Evolutionary conservation across 129 eudicot species (phyloP), one percentile per base, ranked within the genome.

Genomic region (Calendula officinalis): DNA sequence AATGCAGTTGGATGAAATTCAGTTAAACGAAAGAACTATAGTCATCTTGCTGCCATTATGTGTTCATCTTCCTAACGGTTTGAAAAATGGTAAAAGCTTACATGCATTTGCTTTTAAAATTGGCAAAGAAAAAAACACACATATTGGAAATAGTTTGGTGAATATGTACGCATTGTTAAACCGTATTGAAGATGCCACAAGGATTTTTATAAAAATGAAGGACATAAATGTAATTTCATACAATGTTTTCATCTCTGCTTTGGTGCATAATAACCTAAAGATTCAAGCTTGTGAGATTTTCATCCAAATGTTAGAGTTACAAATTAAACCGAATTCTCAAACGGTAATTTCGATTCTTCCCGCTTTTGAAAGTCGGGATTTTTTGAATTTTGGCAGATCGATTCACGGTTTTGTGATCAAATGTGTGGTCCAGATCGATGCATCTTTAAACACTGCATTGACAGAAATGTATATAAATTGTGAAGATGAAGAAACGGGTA

Each of bases 381-480:
- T 45, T 67, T 63, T 66, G 34, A 58, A 44, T 8, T 22, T 77
- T 59, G 90, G 79, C 41, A 81, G 64, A 74, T 80, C 79, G 34
- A 40, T 84, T 35, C 90, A 84, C 63, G 83, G 77, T 39, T 84
- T 59, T 39, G 71, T 67, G 70, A 71, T 77, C 64, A 84, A 84
- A 67, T 61, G 56, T 5, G 78, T 78, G 52, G 32, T 80, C 13
- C 53, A 74, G 33, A 55, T 74, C 41, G 77, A 74, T 61, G 46
- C 80, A 30, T 67, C 81, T 50, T 61, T 84, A 38, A 77, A 63
- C 70, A 67, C 83, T 34, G 79, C 86, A 40, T 64, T 84, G 47
- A 77, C 78, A n/a, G 90, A 84, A 64, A 84, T 84, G 90, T 84
- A 80, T 68, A 67, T 84, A 75, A 77, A 67, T 45, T 80, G 86